Evolutionary conservation across 1,139 yeast genomes (phyloP).

Genomic region (Pichia norvegensis): DNA sequence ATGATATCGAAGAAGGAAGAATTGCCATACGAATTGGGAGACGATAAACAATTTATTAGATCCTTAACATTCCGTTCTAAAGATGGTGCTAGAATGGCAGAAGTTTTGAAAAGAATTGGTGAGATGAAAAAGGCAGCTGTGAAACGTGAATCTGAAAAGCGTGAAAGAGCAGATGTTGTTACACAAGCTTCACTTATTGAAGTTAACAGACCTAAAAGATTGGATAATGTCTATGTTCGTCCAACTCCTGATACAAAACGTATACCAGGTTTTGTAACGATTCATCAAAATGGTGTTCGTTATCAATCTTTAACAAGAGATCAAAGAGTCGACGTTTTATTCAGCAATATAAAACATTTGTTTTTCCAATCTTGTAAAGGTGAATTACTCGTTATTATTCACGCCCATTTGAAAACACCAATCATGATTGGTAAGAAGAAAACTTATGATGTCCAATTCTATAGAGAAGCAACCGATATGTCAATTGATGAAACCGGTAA

Average conservation of each 20-base stretch:
- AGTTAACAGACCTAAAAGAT: slow-evolving; percentile 71
- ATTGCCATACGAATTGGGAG: slow-evolving; percentile 83
- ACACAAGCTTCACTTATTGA: slow-evolving; percentile 85
- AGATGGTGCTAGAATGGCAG: slow-evolving; percentile 88
- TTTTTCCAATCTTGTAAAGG: slow-evolving; percentile 96
- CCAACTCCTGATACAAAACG: slow-evolving; percentile 97
- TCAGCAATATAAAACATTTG: slow-evolving; percentile 84
- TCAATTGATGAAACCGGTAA: slow-evolving; percentile 97
- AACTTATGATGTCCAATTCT: slow-evolving; percentile 91
- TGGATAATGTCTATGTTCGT: slow-evolving; percentile 84
- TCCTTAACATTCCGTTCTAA: slow-evolving; percentile 83
- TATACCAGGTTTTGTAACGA: slow-evolving; percentile 82
- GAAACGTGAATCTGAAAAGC: slow-evolving; percentile 84
- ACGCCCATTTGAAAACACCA: slow-evolving; percentile 86
- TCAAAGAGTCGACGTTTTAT: slow-evolving; percentile 80
- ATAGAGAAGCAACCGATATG: slow-evolving; percentile 94
- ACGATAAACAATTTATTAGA: slow-evolving; percentile 79
- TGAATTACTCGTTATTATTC: slow-evolving; percentile 86
- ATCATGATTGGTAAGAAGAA: slow-evolving; percentile 94
- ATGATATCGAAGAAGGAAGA: slow-evolving; percentile 53
- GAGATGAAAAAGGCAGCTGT: slow-evolving; percentile 90
- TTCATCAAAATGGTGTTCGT: slow-evolving; percentile 93
- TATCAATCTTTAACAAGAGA: slow-evolving; percentile 84
- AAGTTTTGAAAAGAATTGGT: slow-evolving; percentile 81
- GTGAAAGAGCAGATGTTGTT: slow-evolving; percentile 90